phyloP scores from a whole-genome alignment of 2,329 filamentous ascomycete species.

The Pseudohalonectria lignicola region DNA sequence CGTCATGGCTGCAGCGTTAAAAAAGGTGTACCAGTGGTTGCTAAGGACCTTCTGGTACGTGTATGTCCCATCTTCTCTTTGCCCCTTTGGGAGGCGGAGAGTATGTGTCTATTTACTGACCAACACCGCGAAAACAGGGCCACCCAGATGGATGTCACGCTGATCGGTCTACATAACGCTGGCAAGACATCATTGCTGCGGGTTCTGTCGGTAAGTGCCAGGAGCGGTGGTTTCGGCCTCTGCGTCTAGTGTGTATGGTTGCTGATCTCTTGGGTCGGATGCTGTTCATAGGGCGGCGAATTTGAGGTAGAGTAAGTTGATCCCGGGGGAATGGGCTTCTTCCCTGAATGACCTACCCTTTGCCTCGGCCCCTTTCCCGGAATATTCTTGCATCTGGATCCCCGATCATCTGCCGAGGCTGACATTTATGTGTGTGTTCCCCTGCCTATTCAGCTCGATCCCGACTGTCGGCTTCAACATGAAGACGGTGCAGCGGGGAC shows the following conservation, averaged over 20 bases:
- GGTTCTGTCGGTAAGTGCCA: slow-evolving; percentile 89
- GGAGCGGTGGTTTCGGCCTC: too few species aligned
- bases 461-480: slow-evolving; percentile 99
- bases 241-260: too few species aligned
- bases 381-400: too few species aligned
- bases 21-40: slow-evolving; percentile 95
- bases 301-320: slow-evolving; percentile 1
- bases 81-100: too few species aligned
- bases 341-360: not conserved
- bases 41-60: slow-evolving; percentile 92
- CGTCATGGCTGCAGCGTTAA: slow-evolving; percentile 84
- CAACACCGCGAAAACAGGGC: slow-evolving; percentile 48
- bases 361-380: too few species aligned
- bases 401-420: too few species aligned
- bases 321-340: too few species aligned
- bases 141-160: slow-evolving; percentile 98
- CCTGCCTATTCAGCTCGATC: slow-evolving; percentile 69
- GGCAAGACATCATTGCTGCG: slow-evolving; percentile 93
- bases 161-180: slow-evolving; percentile 96
- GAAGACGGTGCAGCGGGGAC: slow-evolving; percentile 94
- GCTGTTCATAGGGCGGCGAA: not conserved
- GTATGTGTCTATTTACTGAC: slow-evolving; percentile 1
- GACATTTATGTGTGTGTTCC: too few species aligned
- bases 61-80: too few species aligned
- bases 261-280: too few species aligned